Conservation (phyloP, 805 yeast species). For the Hanseniaspora occidentalis region DNA sequence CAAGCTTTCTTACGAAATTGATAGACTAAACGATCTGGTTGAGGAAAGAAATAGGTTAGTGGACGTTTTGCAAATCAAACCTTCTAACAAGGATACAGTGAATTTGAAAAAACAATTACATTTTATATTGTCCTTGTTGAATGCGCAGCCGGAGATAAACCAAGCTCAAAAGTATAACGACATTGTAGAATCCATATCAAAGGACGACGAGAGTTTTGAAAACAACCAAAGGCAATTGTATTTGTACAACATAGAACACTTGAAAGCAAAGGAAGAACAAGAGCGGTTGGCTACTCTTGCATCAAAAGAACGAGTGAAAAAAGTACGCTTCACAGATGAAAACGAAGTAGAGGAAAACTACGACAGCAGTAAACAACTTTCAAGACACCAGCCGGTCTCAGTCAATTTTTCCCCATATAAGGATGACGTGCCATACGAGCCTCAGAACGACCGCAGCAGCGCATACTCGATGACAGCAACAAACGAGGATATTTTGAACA, state of each 20-base stretch:
- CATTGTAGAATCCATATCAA: conserved; percentile 2
- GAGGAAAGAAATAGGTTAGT: conserved; percentile 20
- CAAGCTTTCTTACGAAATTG: conserved; percentile 18
- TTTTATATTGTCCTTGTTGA: conserved; percentile 9
- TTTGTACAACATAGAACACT: not conserved
- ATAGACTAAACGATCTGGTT: conserved; percentile 16
- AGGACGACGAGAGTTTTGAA: not conserved
- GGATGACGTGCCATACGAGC: not conserved
- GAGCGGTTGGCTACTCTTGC: not conserved
- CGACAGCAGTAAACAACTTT: not conserved
- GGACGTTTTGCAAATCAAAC: conserved; percentile 11
- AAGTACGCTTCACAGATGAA: not conserved
- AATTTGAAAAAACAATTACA: conserved; percentile 15
- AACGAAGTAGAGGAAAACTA: not conserved
- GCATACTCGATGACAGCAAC: conserved; percentile 6
- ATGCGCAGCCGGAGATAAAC: conserved; percentile 4
- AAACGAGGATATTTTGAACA: conserved; percentile 26
- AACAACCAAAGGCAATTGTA: not conserved
- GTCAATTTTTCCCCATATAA: conserved; percentile 1
- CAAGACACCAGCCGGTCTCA: not conserved
- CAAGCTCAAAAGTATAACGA: conserved; percentile 6
- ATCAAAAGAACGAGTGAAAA: not conserved
- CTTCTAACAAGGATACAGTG: conserved; percentile 17
- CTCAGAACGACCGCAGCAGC: not conserved
- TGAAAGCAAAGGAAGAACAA: not conserved